A percentile compares a stretch with the other conserved stretches of the same genome.
phyloP scores from a whole-genome alignment of 805 yeast genomes.

The Candida parachauliodes region DNA sequence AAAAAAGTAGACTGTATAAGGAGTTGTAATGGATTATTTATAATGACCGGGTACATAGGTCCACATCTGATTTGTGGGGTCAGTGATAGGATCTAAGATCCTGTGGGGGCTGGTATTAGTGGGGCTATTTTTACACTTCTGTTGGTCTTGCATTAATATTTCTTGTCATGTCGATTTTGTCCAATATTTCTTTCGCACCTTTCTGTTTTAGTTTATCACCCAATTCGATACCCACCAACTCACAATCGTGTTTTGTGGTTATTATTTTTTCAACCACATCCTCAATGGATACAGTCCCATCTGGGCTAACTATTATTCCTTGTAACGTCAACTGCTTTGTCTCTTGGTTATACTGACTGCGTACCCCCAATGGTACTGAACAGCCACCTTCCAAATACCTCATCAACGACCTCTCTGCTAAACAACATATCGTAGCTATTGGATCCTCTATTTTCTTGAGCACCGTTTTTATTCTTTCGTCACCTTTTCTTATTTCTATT shows the following conservation, averaged over 20 bases:
- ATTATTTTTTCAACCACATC: conserved; percentile 42
- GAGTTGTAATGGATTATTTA: no score
- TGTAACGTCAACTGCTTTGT: conserved; percentile 49
- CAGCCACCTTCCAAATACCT: conserved; percentile 94
- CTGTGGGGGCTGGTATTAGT: neutral
- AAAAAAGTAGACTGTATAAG: no score
- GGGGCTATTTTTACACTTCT: conserved; percentile 7
- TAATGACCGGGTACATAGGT: neutral
- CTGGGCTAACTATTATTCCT: conserved; percentile 80
- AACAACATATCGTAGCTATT: conserved; percentile 68
- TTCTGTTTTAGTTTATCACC: conserved; percentile 62
- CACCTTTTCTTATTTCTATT: conserved; percentile 76
- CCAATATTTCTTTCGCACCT: conserved; percentile 84
- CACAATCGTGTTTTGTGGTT: conserved; percentile 56
- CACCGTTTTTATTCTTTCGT: conserved; percentile 53
- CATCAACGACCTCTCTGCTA: conserved; percentile 86
- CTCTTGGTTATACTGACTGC: conserved; percentile 46
- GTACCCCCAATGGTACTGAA: conserved; percentile 94
- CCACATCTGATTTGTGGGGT: neutral
- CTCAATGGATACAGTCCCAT: conserved; percentile 71
- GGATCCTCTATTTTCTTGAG: conserved; percentile 63
- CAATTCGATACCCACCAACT: conserved; percentile 61
- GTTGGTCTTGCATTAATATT: conserved; percentile 46
- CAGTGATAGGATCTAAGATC: neutral
- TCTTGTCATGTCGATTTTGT: conserved; percentile 64